phyloP scores from a whole-genome alignment of 495 filamentous ascomycete species.

The Annulohypoxylon nitens region DNA sequence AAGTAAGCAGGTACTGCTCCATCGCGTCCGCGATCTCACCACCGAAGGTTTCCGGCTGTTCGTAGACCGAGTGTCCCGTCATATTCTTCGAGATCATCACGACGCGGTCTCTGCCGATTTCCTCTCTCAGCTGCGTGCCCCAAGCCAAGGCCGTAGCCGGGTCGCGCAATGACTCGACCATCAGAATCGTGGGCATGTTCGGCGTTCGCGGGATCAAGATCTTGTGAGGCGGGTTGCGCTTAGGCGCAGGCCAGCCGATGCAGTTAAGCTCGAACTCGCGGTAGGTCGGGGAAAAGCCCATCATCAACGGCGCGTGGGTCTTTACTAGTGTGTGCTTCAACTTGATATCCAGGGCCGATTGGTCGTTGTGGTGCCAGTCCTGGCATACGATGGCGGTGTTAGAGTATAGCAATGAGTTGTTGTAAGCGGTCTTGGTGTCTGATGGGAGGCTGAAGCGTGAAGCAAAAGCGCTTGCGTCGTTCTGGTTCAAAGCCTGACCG shows the following conservation, averaged over 20 bases:
- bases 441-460: background rate
- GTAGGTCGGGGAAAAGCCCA: slow-evolving; percentile 30
- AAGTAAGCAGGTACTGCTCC: slow-evolving; percentile 15
- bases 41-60: slow-evolving; percentile 24
- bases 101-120: slow-evolving; percentile 30
- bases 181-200: slow-evolving; percentile 32
- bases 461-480: background rate
- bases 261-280: slow-evolving; percentile 30
- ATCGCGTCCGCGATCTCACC: slow-evolving; percentile 25
- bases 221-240: slow-evolving; percentile 39
- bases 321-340: slow-evolving; percentile 17
- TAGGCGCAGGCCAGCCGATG: slow-evolving; percentile 51
- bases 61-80: slow-evolving; percentile 47
- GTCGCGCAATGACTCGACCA: slow-evolving; percentile 50
- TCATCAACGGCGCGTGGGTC: slow-evolving; percentile 41
- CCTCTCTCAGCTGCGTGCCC: slow-evolving; percentile 40
- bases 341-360: slow-evolving; percentile 31
- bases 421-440: background rate
- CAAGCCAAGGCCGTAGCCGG: slow-evolving; percentile 45
- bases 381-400: slow-evolving; percentile 44
- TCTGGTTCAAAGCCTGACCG: background rate
- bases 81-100: slow-evolving; percentile 48
- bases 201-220: background rate
- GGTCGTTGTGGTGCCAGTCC: slow-evolving; percentile 44
- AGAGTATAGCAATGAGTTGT: slow-evolving; percentile 18